Evolutionary conservation across 2,329 filamentous ascomycete species (phyloP), one percentile per base, ranked within the genome.

Genomic region (Colletotrichum gigasporum): DNA sequence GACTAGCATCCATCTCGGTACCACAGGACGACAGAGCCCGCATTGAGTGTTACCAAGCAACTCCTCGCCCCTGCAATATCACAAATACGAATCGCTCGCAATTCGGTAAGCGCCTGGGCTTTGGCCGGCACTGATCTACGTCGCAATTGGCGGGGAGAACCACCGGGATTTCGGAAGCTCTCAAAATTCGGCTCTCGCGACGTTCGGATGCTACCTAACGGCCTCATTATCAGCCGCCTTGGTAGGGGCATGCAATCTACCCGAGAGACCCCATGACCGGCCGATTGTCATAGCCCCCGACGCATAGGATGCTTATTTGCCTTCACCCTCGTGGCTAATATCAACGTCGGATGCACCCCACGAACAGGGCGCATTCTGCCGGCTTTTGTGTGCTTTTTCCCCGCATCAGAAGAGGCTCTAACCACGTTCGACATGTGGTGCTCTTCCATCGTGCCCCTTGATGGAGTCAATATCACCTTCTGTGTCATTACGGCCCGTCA

Each of bases 201-300:
- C 2, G 14, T n/a, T 45, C 35, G 42, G 62, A 30, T 62, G n/a
- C 32, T 34, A 50, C 56, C 18, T 4, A 26, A 47, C 39, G 5
- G 54, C 14, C 34, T 61, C 20, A 35, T 7, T 32, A 28, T 32
- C 50, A 42, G 61, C 56, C 48, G 41, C 39, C 11, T 32, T 35
- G 7, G 6, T n/a, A 5, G 14, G 11, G 18, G 14, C 22, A 16
- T 22, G 34, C 62, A 65, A 62, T 64, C 34, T 65, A 65, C 62
- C 44, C 16, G 48, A 50, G 16, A 32, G 20, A 34, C 22, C 30
- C n/a, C 32, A 18, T 42, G 51, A 22, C n/a, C 34, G 12, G 7
- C 11, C 35, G 9, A 34, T 4, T 10, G 39, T 14, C 48, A n/a
- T 28, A 6, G 12, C 28, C n/a, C 37, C 18, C 44, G 34, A 35